Percentiles rank a stretch among this genome's conserved stretches.
Conservation (phyloP, 192 early-diverging fungal genomes). For the Coemansia sp. region DNA sequence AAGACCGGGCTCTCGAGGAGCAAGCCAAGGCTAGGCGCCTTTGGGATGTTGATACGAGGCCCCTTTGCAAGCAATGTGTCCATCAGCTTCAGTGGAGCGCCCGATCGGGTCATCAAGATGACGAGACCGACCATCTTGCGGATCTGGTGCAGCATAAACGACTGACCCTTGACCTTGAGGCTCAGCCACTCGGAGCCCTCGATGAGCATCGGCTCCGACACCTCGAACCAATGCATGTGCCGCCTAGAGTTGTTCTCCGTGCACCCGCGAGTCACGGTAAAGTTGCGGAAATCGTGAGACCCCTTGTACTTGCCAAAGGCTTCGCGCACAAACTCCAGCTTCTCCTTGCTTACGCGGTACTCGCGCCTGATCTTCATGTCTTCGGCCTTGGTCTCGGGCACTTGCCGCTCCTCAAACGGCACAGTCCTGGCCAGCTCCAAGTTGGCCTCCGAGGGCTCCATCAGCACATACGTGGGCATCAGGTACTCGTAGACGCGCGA, state of each 20-base stretch:
- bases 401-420: constrained; percentile 24
- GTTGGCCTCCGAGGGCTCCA: constrained; percentile 46
- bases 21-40: constrained; percentile 91
- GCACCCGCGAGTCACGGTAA: constrained; percentile 78
- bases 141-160: constrained; percentile 99
- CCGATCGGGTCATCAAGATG: constrained; percentile 77
- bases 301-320: constrained; percentile 77
- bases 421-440: constrained; percentile 40
- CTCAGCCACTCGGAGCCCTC: constrained; percentile 86
- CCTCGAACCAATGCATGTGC: constrained; percentile 83
- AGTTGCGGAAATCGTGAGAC: constrained; percentile 96
- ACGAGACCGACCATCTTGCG: constrained; percentile 98
- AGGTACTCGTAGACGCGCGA: constrained; percentile 97
- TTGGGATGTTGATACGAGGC: constrained; percentile 91
- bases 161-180: constrained; percentile 91
- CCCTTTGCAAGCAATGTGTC: constrained; percentile 61
- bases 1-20: constrained; percentile 84
- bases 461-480: constrained; percentile 88
- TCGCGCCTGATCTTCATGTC: constrained; percentile 63
- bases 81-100: constrained; percentile 72
- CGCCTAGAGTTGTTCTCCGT: constrained; percentile 80
- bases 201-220: constrained; percentile 72
- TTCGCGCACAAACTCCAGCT: constrained; percentile 66
- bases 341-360: constrained; percentile 68
- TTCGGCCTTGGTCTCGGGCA: constrained; percentile 57